These are phyloP conservation scores for Candida glucosophila DNA, from an alignment of 1,139 yeast genomes.

Conservation along the genomic window DNA sequence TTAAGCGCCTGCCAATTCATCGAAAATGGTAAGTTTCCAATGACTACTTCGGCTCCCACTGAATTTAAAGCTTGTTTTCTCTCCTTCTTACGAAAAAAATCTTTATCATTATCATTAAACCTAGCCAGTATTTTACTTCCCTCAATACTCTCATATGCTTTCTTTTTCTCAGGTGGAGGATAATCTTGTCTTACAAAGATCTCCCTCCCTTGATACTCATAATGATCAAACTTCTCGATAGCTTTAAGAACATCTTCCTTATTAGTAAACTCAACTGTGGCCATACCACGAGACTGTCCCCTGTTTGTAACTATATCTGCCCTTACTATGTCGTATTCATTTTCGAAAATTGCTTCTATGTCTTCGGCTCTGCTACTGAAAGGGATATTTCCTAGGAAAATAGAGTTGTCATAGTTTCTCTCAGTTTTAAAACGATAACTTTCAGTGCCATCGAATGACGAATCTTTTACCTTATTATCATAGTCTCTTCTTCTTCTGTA, in stretches of 20 bases:
- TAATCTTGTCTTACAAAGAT: constrained; percentile 87
- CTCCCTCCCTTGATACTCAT: constrained; percentile 64
- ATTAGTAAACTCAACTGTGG: constrained; percentile 77
- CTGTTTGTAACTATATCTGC: constrained; percentile 83
- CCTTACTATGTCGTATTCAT: constrained; percentile 65
- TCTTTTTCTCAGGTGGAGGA: constrained; percentile 59
- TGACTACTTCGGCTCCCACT: constrained; percentile 71
- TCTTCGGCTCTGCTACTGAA: constrained; percentile 54
- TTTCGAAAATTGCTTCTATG: constrained; percentile 48
- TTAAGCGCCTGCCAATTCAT: constrained; percentile 79
- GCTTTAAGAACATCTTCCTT: constrained; percentile 69
- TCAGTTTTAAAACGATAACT: constrained; percentile 37
- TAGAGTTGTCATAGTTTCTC: constrained; percentile 60
- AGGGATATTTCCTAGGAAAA: constrained; percentile 70
- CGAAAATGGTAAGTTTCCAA: constrained; percentile 76
- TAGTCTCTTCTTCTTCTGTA: constrained; percentile 17
- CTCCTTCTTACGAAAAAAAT: constrained; percentile 11
- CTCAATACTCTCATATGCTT: too few relatives aligned
- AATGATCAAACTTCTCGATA: constrained; percentile 61
- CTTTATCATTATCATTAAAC: constrained; percentile 5
- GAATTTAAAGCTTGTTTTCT: too few relatives aligned
- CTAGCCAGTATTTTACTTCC: too few relatives aligned
- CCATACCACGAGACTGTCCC: constrained; percentile 88
- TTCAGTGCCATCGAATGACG: constrained; percentile 17
- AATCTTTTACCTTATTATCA: constrained; percentile 6